Evolutionary conservation across 768 basidiomycete genomes (phyloP).

Genomic region (Kwoniella botswanensis): DNA sequence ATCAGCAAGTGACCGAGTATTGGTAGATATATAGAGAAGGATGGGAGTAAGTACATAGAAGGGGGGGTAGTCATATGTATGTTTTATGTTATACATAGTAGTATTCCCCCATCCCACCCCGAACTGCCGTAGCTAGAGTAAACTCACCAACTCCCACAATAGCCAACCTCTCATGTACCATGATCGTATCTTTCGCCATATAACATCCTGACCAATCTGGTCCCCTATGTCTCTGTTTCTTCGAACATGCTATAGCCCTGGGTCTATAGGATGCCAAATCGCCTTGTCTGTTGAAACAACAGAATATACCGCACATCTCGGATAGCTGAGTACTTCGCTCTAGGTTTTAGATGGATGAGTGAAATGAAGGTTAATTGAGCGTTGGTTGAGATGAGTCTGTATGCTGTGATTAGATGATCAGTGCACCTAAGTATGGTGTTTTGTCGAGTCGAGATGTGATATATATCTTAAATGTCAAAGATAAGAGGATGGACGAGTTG

Average conservation of each 20-base stretch:
- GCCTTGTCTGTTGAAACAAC: conserved; percentile 75
- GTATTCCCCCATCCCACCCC: conserved; percentile 14
- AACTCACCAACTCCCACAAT: conserved; percentile 92
- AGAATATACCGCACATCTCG: conserved; percentile 90
- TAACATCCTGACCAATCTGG: conserved; percentile 99
- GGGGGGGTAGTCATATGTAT: too few relatives aligned
- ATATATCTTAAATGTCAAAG: neutral
- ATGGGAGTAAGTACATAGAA: too few relatives aligned
- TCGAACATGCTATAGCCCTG: conserved; percentile 80
- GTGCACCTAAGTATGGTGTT: neutral
- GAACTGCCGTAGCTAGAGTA: neutral
- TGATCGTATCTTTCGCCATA: conserved; percentile 77
- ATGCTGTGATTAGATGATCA: neutral
- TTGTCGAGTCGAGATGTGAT: conserved; percentile 1
- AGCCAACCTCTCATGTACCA: conserved; percentile 94
- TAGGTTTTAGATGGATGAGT: neutral
- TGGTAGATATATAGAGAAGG: neutral
- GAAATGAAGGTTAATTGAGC: neutral
- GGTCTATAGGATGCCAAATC: conserved; percentile 71
- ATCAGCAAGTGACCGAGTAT: neutral
- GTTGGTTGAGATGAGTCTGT: too few relatives aligned
- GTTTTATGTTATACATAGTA: too few relatives aligned
- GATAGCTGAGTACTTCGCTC: neutral
- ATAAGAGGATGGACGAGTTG: neutral
- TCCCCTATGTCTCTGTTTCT: conserved; percentile 88